Base-by-base conservation (phyloP, 2,329 filamentous ascomycete species). In the Mycosphaerella arachidis region DNA sequence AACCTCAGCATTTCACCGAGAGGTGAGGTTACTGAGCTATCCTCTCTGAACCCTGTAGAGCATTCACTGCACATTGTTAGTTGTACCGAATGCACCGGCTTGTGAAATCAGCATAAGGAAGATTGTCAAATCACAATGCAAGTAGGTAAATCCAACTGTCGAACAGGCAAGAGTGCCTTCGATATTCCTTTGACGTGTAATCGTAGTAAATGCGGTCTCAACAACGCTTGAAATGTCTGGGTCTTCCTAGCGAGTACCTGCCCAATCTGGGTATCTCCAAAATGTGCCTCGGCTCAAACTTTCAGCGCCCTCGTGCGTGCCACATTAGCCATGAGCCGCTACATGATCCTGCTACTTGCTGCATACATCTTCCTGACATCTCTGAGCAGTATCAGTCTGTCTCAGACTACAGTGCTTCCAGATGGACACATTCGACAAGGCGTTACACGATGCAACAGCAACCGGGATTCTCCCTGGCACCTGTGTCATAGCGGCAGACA, bases 401-500 rank as follows among this genome's bases (percentile, higher is more conserved):
- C 20, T 29, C n/a, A 29, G 20, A 31, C 20, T 50, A 20, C 20
- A 6, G 20, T 20, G 7, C 13, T 8, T 27, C 18, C n/a, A 9
- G 6, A 52, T 52, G 50, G 50, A 52, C n/a, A 18, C 4, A 20
- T 52, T 52, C 13, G 50, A 52, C 30, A 7, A 30, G 18, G n/a
- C 50, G 20, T 30, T 52, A 20, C 50, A 33, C 16, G 50, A 35
- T 16, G 50, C 50, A 10, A 35, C 50, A 4, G 30, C 50, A 9
- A 52, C n/a, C 3, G 30, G 13, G 6, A 18, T 35, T 10, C 16
- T 52, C 16, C 9, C 50, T 18, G 50, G 50, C 16, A 52, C 50
- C 7, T 52, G 50, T 20, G 50, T 55, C 16, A 50, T 59, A 16
- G 57, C 53, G 29, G 57, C 53, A 31, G 57, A 59, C 52, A 59